These are phyloP conservation scores for Microsporum ferrugineum DNA, from an alignment of 2,329 filamentous ascomycete species.

Conservation along the genomic window DNA sequence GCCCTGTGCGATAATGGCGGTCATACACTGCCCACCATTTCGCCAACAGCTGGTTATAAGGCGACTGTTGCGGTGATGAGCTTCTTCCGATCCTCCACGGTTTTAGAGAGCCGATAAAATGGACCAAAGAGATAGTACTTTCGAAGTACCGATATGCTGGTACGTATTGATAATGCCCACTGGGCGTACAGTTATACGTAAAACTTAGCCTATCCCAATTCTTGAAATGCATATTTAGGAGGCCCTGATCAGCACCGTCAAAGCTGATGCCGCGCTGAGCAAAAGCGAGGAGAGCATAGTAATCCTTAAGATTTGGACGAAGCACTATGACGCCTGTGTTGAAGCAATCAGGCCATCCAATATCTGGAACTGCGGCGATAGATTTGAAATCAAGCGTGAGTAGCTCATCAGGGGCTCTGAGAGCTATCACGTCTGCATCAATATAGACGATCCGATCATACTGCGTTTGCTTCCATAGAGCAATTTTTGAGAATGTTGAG, in stretches of 20 bases:
- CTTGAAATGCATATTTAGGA: slow-evolving; percentile 89
- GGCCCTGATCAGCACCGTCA: slow-evolving; percentile 89
- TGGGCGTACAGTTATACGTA: slow-evolving; percentile 93
- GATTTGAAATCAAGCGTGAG: slow-evolving; percentile 51
- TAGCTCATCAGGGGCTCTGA: slow-evolving; percentile 84
- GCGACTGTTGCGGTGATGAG: slow-evolving; percentile 25
- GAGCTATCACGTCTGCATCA: slow-evolving; percentile 84
- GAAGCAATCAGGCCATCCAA: slow-evolving; percentile 96
- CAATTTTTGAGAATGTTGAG: slow-evolving; percentile 92
- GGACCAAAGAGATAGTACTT: slow-evolving; percentile 75
- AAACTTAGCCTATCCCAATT: slow-evolving; percentile 83
- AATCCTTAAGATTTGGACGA: slow-evolving; percentile 74
- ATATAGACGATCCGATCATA: slow-evolving; percentile 90
- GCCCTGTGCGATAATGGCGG: slow-evolving; percentile 54
- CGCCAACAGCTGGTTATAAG: slow-evolving; percentile 69
- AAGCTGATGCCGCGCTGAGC: slow-evolving; percentile 83
- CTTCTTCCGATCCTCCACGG: slow-evolving; percentile 61
- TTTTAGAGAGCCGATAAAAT: slow-evolving; percentile 88
- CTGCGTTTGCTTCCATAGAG: slow-evolving; percentile 81
- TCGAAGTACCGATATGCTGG: slow-evolving; percentile 91
- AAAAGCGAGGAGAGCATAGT: slow-evolving; percentile 71
- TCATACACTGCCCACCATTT: slow-evolving; percentile 96
- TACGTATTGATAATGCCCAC: slow-evolving; percentile 92
- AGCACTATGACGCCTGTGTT: slow-evolving; percentile 96
- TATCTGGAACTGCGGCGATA: slow-evolving; percentile 73